Base-by-base conservation (phyloP, 1,284 basidiomycete species). In the Vanrija sp. region DNA sequence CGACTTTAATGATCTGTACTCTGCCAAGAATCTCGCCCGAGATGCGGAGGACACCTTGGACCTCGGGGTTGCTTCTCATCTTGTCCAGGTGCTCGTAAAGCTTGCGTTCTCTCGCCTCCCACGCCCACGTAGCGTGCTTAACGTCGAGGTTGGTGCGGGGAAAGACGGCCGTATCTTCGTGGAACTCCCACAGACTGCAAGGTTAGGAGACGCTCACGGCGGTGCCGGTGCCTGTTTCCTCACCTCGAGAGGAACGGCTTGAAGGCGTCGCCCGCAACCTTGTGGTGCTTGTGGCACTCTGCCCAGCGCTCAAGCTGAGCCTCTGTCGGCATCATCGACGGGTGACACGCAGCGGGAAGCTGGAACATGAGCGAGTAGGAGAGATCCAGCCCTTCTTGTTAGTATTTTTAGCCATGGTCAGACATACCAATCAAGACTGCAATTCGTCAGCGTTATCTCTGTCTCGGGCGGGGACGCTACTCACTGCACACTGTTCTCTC, bases 121-220 rank as follows among this genome's bases (percentile, higher is more conserved):
- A 49, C 2, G 9, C 24, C 45, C 51, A 51, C 2, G 23, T 35
- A 8, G 45, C 8, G 9, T 31, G 31, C 5, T 31, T 31, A 2
- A 31, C 12, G 12, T 31, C 31, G 5, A 31, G 31, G 31, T 31
- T 31, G 31, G 31, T 31, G 12, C 31, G 31, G 10, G 31, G 31
- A 14, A 14, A 31, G 9, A 14, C 15, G 12, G 31, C 31, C 6
- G 31, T 12, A 14, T 45, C 20, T 15, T 31, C n/a, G 24, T 49
- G 42, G 18, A 50, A 45, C 12, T 59, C 57, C 57, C 53, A 56
- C 2, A 59, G 23, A 2, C 57, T 59, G 45, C n/a, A 8, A 8
- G 3, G 38, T 44, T 12, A 22, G 22, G n/a, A 7, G 16, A 2
- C 9, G 15, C 4, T 31, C 12, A 14, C 9, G 10, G 12, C 8